Base-by-base conservation (phyloP, 2,329 filamentous ascomycete genomes). In the Chaetothyriales sp. region DNA sequence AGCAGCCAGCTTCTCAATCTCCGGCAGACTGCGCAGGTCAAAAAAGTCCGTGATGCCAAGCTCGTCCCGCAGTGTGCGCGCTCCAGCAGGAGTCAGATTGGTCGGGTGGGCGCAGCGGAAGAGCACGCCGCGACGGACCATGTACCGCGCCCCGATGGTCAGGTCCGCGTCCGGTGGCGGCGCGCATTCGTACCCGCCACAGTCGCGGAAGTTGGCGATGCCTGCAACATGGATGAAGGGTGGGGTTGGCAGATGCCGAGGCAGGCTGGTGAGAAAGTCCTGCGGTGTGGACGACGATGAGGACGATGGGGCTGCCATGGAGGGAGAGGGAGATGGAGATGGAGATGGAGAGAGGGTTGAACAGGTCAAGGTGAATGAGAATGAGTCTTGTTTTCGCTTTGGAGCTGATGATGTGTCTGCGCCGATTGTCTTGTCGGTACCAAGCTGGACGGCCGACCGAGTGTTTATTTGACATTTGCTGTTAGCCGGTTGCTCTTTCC, bases 31-130 rank as follows among this genome's bases (percentile, higher is more conserved):
- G 50, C 84, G 75, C 8, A 88, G 70, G 67, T 88, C 84, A 63
- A 80, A 88, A 48, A 85, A 74, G 55, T 74, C 71, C 20, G 69
- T 73, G 57, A 90, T 76, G n/a, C 76, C 74, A 49, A 86, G 68
- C 4, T 64, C 58, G 26, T 69, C 48, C 51, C 60, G 70, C 52
- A 85, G 70, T 44, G 68, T 70, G 6, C 65, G 60, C 5, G 77
- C 65, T 15, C 80, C 80, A 20, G 71, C 66, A 22, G 71, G 63
- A 1, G 77, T 78, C 42, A 83, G 68, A 51, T 68, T 68, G 18
- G 75, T 77, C 15, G 82, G 78, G 57, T 86, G 82, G 1, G 81
- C 84, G 47, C 79, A 80, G 51, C 86, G 80, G 66, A 78, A 89
- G 51, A 84, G 67, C 26, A 80, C 60, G 28, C 73, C 71, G 19